Conservation (phyloP, 129 eudicot species). For the Cynara cardunculus region DNA sequence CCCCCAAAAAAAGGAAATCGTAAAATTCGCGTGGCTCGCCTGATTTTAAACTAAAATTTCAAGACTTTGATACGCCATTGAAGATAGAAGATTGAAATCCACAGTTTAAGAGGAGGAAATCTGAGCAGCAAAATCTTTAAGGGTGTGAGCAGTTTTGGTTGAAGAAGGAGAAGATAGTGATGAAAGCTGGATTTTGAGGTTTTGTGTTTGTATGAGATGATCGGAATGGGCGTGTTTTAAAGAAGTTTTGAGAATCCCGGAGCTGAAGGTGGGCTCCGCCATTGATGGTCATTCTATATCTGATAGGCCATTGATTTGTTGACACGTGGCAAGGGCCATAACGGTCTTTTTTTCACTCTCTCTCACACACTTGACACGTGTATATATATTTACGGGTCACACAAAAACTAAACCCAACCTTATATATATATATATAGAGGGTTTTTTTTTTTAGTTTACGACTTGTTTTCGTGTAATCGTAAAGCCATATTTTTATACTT, state of each 20-base stretch:
- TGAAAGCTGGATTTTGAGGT: conserved; percentile 7
- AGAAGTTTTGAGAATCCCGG: conserved; percentile 27
- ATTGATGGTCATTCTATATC: conserved; percentile 11
- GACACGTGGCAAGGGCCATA: conserved; percentile 15
- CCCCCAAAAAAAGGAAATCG: background rate
- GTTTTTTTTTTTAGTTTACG: too few species aligned
- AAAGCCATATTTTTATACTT: too few species aligned
- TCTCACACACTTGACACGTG: too few species aligned
- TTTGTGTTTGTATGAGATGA: conserved; percentile 10
- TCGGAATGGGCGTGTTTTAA: conserved; percentile 18
- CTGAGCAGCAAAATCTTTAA: background rate
- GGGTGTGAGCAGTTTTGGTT: background rate
- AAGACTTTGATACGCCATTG: background rate
- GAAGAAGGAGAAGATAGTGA: background rate
- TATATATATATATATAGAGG: too few species aligned
- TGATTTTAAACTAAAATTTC: background rate
- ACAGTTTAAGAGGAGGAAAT: background rate
- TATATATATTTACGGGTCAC: too few species aligned
- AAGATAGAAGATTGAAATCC: background rate
- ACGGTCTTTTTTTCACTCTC: background rate
- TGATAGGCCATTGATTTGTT: conserved; percentile 4
- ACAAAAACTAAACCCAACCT: too few species aligned
- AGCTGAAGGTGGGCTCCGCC: conserved; percentile 22
- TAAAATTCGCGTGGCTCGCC: background rate
- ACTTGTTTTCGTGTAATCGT: too few species aligned